Percentiles rank a stretch among this genome's conserved stretches.
These are phyloP conservation scores for Bocquillonia castaneifolia DNA, from an alignment of 441 rosid genomes.

Conservation along the genomic window DNA sequence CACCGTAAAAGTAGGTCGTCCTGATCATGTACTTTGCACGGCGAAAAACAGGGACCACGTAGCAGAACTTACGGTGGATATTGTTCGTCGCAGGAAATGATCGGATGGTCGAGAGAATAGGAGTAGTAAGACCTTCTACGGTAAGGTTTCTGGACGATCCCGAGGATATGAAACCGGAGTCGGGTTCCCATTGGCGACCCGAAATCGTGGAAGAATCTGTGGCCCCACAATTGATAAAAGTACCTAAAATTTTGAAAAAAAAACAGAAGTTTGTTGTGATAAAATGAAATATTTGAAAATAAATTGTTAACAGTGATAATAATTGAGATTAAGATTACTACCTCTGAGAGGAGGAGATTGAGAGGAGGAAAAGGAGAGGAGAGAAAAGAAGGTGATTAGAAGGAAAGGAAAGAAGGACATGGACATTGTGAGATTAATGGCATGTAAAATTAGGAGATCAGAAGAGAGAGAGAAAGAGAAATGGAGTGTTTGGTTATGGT, in stretches of 20 bases:
- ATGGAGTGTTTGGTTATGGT: not conserved
- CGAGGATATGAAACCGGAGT: constrained; percentile 34
- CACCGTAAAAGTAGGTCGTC: constrained; percentile 77
- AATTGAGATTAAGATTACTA: not conserved
- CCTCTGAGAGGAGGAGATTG: constrained; percentile 21
- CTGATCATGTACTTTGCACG: constrained; percentile 62
- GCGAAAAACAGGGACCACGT: constrained; percentile 47
- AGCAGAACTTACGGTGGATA: constrained; percentile 58
- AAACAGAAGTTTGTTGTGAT: not conserved
- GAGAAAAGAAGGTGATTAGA: constrained; percentile 22
- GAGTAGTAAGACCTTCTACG: constrained; percentile 18
- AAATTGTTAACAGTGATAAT: not conserved
- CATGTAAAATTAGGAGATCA: not conserved
- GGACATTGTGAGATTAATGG: constrained; percentile 19
- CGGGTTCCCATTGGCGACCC: constrained; percentile 59
- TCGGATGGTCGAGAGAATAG: constrained; percentile 57
- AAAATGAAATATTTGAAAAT: too few species aligned
- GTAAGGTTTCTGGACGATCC: constrained; percentile 49
- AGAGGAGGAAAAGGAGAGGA: constrained; percentile 19
- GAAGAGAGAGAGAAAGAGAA: constrained; percentile 16
- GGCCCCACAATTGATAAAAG: constrained; percentile 73
- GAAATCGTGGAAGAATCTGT: constrained; percentile 27
- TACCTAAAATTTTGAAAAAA: constrained; percentile 26
- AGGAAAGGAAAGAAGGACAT: constrained; percentile 8
- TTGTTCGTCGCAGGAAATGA: constrained; percentile 53